These are phyloP conservation scores for Entrophospora sp. DNA, from an alignment of 192 early-diverging fungal genomes.

Conservation along the genomic window DNA sequence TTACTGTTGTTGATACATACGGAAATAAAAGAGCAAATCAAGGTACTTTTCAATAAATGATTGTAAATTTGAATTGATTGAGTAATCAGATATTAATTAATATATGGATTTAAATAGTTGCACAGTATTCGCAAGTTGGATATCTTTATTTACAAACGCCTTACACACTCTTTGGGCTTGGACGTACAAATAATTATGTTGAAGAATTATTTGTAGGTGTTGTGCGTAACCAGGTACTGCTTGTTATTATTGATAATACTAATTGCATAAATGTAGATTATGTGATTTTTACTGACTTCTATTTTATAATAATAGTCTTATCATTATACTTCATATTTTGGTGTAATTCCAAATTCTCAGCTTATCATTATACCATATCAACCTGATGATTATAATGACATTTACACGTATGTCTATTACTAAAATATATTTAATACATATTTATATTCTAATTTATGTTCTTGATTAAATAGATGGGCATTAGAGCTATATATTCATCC, in stretches of 20 bases:
- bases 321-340: conserved; percentile 60
- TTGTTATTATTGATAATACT: background rate
- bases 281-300: too few species aligned
- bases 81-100: background rate
- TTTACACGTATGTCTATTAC: conserved; percentile 29
- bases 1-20: conserved; percentile 68
- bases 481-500: conserved; percentile 86
- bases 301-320: conserved; percentile 19
- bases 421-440: background rate
- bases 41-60: conserved; percentile 36
- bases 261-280: background rate
- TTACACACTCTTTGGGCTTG: conserved; percentile 79
- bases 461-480: conserved; percentile 52
- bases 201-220: conserved; percentile 86
- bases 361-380: conserved; percentile 80
- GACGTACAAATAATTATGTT: conserved; percentile 93
- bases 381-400: conserved; percentile 31
- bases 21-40: conserved; percentile 72
- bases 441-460: background rate
- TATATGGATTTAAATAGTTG: conserved; percentile 32
- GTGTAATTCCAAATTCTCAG: conserved; percentile 90
- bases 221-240: conserved; percentile 47
- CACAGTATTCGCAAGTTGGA: conserved; percentile 71
- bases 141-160: conserved; percentile 72
- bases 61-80: background rate